Base-by-base conservation (phyloP, 2,329 filamentous ascomycete genomes). In the Alternaria panax region DNA sequence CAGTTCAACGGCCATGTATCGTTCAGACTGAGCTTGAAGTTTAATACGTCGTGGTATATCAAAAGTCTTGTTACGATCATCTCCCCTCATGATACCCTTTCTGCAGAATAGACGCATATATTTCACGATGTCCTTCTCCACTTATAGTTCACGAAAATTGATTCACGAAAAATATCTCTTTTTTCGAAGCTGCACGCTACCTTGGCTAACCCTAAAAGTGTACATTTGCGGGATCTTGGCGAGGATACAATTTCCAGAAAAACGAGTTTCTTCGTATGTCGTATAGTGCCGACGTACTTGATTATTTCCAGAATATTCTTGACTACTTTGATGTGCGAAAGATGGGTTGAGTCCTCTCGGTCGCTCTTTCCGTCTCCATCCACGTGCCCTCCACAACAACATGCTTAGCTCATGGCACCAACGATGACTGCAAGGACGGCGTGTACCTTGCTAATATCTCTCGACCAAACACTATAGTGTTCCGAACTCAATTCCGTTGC, bases 11-110 rank as follows among this genome's bases (percentile, higher is more conserved):
- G 16, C n/a, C 32, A 11, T 34, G 25, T 6, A 27, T 27, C 20
- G 9, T 46, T 18, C 20, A 47, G 40, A 14, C 20, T 2, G 14
- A 34, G 14, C 42, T 34, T 30, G 20, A 41, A 3, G 20, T 30
- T 9, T 20, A n/a, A 3, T 14, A 18, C 24, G 32, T 18, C 18
- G 1, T 25, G 22, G 20, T n/a, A 22, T 18, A 32, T 22, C n/a
- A 30, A 24, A 55, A 40, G 27, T 28, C 2, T 27, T 14, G n/a
- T 38, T 38, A 38, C 46, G 48, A 54, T 28, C 60, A 67, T 67
- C 72, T 74, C 71, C 74, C 69, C 72, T 75, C 73, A 71, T 65
- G 73, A 75, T 76, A 75, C 74, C 73, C 72, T 48, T 25, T 34
- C n/a, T 11, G 20, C 20, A 7, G 24, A 24, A 50, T 54, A 63